Base-by-base conservation (phyloP, 2,329 filamentous ascomycete genomes). In the Alternaria dauci region DNA sequence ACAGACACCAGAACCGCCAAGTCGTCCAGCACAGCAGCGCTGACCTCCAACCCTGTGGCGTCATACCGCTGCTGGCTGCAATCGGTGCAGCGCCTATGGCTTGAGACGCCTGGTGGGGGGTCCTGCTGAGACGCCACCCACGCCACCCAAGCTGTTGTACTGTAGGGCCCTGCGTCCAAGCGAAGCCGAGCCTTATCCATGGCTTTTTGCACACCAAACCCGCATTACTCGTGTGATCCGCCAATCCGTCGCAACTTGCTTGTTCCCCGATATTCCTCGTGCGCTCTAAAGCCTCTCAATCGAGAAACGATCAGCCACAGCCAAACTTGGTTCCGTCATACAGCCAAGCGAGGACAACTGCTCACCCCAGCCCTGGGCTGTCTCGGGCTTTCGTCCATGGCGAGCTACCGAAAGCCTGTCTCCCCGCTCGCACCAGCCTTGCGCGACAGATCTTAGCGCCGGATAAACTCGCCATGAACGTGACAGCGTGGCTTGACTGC, bases 1-100 rank as follows among this genome's bases (percentile, higher is more conserved):
- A 43, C 18, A 41, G n/a, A 44, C 51, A 25, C 28, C 26, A 39
- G 23, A 34, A 14, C 48, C 62, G 73, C 70, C 73, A 74, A 75
- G 72, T 62, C 51, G 41, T 46, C 61, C 52, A 67, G 66, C 64
- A 70, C 67, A 66, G 64, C 66, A 66, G 71, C 69, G 75, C 70
- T 70, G 71, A 74, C 72, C 67, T 69, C 66, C 65, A 64, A 66
- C 63, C 60, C 67, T 73, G 72, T 71, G 73, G 74, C 75, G 72
- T 74, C 66, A 71, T 68, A 64, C 65, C 52, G 65, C 63, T 67
- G 64, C 66, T 65, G 66, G 65, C 62, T 42, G 30, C 32, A 46
- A 43, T 51, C 57, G 36, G 36, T 34, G 50, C 25, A 39, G 26
- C n/a, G 57, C 58, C 43, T 50, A 63, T 58, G 61, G 64, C 50